A percentile compares a stretch with the other conserved stretches of the same genome.
These are phyloP conservation scores for Solanum piurae DNA, from an alignment of 257 asterid genomes.

Conservation along the genomic window DNA sequence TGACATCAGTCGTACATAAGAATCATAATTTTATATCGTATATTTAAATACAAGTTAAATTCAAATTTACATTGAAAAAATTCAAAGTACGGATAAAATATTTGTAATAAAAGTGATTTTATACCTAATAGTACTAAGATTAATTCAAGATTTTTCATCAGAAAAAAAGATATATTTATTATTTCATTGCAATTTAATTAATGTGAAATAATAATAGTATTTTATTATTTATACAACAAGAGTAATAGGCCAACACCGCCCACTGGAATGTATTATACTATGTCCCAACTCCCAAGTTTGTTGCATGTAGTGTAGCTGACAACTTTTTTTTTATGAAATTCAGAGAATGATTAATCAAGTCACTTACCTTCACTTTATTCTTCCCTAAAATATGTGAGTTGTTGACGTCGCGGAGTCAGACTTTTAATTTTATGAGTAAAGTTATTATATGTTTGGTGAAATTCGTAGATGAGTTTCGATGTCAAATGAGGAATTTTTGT, in stretches of 20 bases:
- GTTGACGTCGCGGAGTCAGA: no score
- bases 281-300: neutral
- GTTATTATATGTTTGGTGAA: neutral
- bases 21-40: no score
- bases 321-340: neutral
- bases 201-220: no score
- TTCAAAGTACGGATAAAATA: accelerated
- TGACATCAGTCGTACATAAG: no score
- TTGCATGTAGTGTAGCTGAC: neutral
- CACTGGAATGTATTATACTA: neutral
- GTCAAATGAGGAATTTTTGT: no score
- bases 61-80: no score
- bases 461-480: no score
- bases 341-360: neutral
- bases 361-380: neutral
- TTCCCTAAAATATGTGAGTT: neutral
- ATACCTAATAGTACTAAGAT: neutral
- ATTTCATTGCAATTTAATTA: neutral
- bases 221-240: no score
- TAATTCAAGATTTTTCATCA: neutral
- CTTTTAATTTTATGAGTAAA: no score
- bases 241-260: neutral
- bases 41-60: no score
- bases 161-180: no score
- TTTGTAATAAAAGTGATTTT: no score